Evolutionary conservation across 192 early-diverging fungal species (phyloP).

Genomic region (Pecoramyces ruminantium): DNA sequence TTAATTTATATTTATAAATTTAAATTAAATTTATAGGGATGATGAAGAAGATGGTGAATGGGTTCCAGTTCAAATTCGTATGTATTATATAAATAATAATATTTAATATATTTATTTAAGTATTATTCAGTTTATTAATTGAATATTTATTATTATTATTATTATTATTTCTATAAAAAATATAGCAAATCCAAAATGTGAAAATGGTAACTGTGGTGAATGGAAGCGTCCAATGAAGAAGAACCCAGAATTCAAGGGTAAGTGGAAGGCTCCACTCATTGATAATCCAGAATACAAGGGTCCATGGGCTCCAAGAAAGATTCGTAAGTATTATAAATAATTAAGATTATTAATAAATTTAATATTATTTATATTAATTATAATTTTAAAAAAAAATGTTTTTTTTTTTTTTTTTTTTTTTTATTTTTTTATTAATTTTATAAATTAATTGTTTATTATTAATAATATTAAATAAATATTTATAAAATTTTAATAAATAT

Average conservation of each 20-base stretch:
- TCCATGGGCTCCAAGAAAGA: conserved; percentile 66
- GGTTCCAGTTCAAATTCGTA: conserved; percentile 65
- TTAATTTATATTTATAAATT: no score
- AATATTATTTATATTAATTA: no score
- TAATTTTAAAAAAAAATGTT: no score
- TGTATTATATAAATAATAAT: conserved; percentile 28
- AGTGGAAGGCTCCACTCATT: conserved; percentile 69
- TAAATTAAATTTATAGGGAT: conserved; percentile 1
- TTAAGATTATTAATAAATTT: no score
- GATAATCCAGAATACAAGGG: conserved; percentile 91
- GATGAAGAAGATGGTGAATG: conserved; percentile 89
- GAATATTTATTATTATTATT: neutral
- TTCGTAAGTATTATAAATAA: conserved; percentile 9
- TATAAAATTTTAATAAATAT: neutral
- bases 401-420: no score
- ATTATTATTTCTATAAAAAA: neutral
- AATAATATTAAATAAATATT: no score
- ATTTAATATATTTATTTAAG: no score
- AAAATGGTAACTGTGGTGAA: conserved; percentile 40
- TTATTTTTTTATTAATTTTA: no score
- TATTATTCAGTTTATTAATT: no score
- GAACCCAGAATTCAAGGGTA: conserved; percentile 88
- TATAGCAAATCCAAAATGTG: conserved; percentile 3
- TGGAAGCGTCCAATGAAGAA: conserved; percentile 68
- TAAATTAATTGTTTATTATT: no score